Evolutionary conservation across 306 rosid species (phyloP).

Genomic region (Cucumis hystrix): DNA sequence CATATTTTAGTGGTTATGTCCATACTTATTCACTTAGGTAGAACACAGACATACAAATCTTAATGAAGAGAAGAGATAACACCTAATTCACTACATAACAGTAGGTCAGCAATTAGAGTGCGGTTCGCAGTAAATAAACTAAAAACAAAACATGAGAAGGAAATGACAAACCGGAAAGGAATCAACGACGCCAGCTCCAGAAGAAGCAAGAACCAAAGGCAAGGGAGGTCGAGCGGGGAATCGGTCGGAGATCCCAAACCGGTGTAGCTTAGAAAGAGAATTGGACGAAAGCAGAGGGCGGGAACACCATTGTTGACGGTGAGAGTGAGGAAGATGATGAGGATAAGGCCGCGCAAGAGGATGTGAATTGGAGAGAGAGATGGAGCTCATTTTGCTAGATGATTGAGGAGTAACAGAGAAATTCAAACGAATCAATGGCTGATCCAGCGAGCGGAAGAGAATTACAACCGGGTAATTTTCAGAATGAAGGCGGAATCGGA

Average conservation of each 20-base stretch:
- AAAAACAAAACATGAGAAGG: neutral
- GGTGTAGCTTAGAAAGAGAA: constrained; percentile 12
- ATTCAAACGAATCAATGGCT: neutral
- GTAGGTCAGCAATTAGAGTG: neutral
- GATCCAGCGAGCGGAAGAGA: constrained; percentile 5
- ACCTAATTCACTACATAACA: neutral
- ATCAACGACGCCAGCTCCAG: constrained; percentile 17
- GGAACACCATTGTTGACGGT: neutral
- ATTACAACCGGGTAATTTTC: neutral
- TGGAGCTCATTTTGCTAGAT: constrained; percentile 23
- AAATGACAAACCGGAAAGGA: constrained; percentile 32
- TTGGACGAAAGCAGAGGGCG: constrained; percentile 1
- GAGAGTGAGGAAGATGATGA: constrained; percentile 5
- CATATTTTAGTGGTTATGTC: neutral
- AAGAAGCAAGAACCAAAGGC: constrained; percentile 14
- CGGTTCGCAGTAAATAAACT: neutral
- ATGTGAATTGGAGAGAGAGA: constrained; percentile 17
- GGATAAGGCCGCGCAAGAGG: constrained; percentile 9
- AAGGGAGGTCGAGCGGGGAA: neutral
- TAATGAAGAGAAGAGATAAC: neutral
- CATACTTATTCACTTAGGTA: neutral
- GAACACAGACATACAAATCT: neutral
- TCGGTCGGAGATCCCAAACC: constrained; percentile 8
- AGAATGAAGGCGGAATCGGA: neutral
- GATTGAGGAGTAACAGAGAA: neutral